Base-by-base conservation (phyloP, 2,329 filamentous ascomycete genomes). In the Colletotrichum liaoningense region DNA sequence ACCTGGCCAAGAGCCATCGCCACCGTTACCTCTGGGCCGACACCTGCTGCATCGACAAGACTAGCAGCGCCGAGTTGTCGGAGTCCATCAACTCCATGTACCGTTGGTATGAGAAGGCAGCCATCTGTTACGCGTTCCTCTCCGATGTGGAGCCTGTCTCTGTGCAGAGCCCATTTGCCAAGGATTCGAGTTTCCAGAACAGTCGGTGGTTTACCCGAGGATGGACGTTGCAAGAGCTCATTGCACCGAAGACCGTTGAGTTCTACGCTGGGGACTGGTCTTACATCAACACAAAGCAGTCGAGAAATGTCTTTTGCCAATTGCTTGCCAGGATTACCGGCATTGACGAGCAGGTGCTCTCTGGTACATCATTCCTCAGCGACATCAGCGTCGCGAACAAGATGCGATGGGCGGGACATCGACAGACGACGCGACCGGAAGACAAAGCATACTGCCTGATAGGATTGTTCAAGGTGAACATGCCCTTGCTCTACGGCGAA, bases 151-250 rank as follows among this genome's bases (percentile, higher is more conserved):
- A 86, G 64, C 78, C 82, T 46, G 82, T 79, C 75, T 84, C 77
- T 7, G 83, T 84, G 1, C 88, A 88, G 67, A 91, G 94, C 77
- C 93, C 93, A 1, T 95, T 95, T 80, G 93, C 93, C 0, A 93
- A 85, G 33, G 81, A 46, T 2, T 70, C 62, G 1, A 54, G 38
- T 11, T 70, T 70, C n/a, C 55, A n/a, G 2, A 33, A 22, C 2
- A 70, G 68, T 14, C 68, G 68, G 1, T 70, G 68, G 68, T 70
- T 70, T 3, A 67, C 68, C 1, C 14, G 68, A 9, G 68, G 68
- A 1, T 70, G 68, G 68, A 70, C 68, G 0, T 2, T 70, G 12
- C 68, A 70, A 5, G 68, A 70, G n/a, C 55, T 70, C 24, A 67
- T 70, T 2, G 68, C 68, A 1, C 68, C 68, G 0, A 38, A 16